Evolutionary conservation across 2,329 filamentous ascomycete species (phyloP), one percentile per base, ranked within the genome.

Genomic region (Ceratocystis cubensis): DNA sequence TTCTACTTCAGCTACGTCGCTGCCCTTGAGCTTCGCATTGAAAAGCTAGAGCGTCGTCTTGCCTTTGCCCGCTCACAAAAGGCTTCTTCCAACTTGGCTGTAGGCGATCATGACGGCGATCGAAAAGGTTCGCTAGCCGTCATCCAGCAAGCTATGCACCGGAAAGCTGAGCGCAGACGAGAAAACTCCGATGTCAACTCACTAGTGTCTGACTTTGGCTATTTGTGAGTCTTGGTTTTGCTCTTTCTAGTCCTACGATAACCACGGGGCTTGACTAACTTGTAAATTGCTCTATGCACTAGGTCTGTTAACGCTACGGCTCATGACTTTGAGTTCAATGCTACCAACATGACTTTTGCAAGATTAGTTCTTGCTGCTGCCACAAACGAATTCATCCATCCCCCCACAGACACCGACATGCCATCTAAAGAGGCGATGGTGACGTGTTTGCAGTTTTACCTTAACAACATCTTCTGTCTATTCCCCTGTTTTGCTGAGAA

Each of bases 281-380:
- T 30, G 1, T n/a, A 41, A 13, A 10, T 17, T 66, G 2, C 8
- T 2, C 53, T 3, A 25, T 44, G 17, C 45, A 62, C 17, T 71
- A 94, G 91, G 66, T 91, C 93, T 4, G 90, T 99, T 73, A 96
- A 96, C 78, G 92, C 94, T 33, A 96, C 92, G 0, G 93, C 92
- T 1, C 84, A 91, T 73, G 94, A 97, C 75, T 96, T 96, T 73
- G 91, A 96, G 74, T 88, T 91, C 7, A 91, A 92, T 67, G 86
- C 88, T 37, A 88, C 85, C 68, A 91, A 90, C 72, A 95, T 96
- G 83, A 96, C 91, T 0, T 96, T 96, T 80, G 90, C 91, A 30
- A 87, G 90, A 45, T 81, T 97, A 22, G 88, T 96, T 28, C 78
- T 96, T 33, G 89, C 89, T n/a, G 88, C 93, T 5, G 86, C 89